Base-by-base conservation (phyloP, 1,284 basidiomycete species). In the Tilletia caries region DNA sequence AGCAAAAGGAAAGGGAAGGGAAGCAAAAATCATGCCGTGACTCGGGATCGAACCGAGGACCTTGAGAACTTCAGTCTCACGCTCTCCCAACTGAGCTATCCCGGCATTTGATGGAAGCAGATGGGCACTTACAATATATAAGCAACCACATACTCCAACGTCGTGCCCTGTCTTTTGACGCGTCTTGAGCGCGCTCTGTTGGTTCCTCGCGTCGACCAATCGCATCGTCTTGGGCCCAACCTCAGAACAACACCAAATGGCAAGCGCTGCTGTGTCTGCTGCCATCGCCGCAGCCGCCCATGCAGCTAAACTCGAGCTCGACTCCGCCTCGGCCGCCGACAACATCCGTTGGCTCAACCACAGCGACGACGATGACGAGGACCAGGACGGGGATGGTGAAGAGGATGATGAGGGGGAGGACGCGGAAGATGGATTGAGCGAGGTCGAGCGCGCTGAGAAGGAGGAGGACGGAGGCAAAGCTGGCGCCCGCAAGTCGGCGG, bases 21-120 rank as follows among this genome's bases (percentile, higher is more conserved):
- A 41, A 41, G 37, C 37, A 41, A 41, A 62, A 62, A 62, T 20
- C 10, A 34, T 62, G 58, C 32, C 58, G 58, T 62, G 32, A 62
- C 27, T 62, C 32, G 58, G 58, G 33, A 62, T 62, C 58, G 58
- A 62, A 62, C 58, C 58, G 32, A 62, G 27, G 58, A 37, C 58
- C 58, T 62, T 62, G 58, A 62, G 58, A 62, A 62, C 58, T 62
- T 62, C 58, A 62, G 58, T 62, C 58, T 62, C 58, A 62, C 58
- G 58, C 58, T 62, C 58, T 62, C 58, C 58, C 58, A 62, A 62
- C 58, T 62, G 58, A 62, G 58, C 58, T 62, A 62, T 62, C 32
- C 58, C 58, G 58, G 52, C 52, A 50, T 50, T 27, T 23, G 13
- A 27, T 29, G 29, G 25, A 1, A 27, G 12, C 52, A 23, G 3